Base-by-base conservation (phyloP, 1,284 basidiomycete genomes). In the Lignosus rhinocerotis region DNA sequence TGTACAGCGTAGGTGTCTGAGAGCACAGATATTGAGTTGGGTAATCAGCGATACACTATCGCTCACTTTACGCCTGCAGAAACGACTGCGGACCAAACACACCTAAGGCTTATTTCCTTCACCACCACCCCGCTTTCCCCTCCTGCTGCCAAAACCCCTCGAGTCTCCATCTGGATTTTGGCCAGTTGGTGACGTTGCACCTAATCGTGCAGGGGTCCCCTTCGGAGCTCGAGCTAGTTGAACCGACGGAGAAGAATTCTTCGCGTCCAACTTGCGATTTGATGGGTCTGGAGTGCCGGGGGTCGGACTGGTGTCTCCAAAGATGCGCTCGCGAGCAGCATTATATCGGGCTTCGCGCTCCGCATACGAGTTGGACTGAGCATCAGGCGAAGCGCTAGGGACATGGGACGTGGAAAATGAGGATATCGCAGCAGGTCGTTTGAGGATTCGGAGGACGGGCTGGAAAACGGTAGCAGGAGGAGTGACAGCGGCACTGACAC, bases 251-350 rank as follows among this genome's bases (percentile, higher is more conserved):
- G 48, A 47, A 12, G 32, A 17, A 30, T 25, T n/a, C 25, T 38
- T 17, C 9, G 43, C 46, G 11, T 7, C 36, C 14, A 11, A n/a
- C 16, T 36, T 44, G 17, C 17, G 21, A 7, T 50, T 31, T 39
- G 34, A 21, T 41, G 43, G 41, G 47, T 30, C 21, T 12, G 48
- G 33, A 31, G 30, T 41, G 17, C 25, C 12, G 9, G 11, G 25
- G 4, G n/a, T 17, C 6, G 38, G 42, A 21, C 48, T 44, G 48
- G 21, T 16, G 32, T 64, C 59, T 6, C 59, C 62, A 57, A 77
- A 77, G 9, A 77, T 77, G 12, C 76, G 73, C 42, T 76, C 69
- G 21, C 76, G 69, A 3, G 76, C 75, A 7, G 74, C 74, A 34
- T 75, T 70, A 57, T 77, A 77, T 41, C 73, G 69, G 19, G 74